Base-by-base conservation (phyloP, 805 yeast species). In the Myxozyma neotropica region DNA sequence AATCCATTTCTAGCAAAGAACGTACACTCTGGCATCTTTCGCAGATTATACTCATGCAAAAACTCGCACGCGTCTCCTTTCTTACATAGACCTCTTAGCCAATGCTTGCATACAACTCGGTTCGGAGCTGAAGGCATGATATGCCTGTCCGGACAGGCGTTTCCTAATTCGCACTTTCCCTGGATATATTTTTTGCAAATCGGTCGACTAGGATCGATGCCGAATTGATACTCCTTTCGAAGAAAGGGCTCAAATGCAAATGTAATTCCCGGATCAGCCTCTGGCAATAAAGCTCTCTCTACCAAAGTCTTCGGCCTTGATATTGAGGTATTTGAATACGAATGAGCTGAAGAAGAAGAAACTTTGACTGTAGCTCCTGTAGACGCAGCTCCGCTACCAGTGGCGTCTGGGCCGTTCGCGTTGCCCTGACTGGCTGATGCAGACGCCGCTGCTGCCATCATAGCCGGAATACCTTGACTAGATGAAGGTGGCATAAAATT, bases 21-120 rank as follows among this genome's bases (percentile, higher is more conserved):
- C 24, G 90, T 82, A 73, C 99, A 94, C 73, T 94, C 99, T 2
- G 98, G 98, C 96, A 94, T 93, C 74, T 89, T 90, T 61, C 96
- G 80, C 68, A 94, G 76, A 70, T 94, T 93, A 71, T 92, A 92
- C 72, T 94, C 99, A 74, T 94, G 99, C 46, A 94, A 75, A 69
- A 89, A 94, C 77, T 94, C 99, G 74, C 99, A 94, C 66, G 89
- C 89, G 67, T 91, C 96, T 52, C 95, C 96, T 78, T 93, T 93
- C 75, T 94, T 94, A 75, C 99, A 94, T 36, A 94, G 81, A 0
- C 99, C 99, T 66, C 97, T 82, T 36, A 94, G 82, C 99, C 99
- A 94, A 77, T 94, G 97, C 79, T 94, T 93, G 73, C 99, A 94
- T 3, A 94, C 99, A 55, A 94, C 89, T 68, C 87, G 86, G 72